phyloP scores from a whole-genome alignment of 257 asterid species.

The Jacaranda mimosifolia region DNA sequence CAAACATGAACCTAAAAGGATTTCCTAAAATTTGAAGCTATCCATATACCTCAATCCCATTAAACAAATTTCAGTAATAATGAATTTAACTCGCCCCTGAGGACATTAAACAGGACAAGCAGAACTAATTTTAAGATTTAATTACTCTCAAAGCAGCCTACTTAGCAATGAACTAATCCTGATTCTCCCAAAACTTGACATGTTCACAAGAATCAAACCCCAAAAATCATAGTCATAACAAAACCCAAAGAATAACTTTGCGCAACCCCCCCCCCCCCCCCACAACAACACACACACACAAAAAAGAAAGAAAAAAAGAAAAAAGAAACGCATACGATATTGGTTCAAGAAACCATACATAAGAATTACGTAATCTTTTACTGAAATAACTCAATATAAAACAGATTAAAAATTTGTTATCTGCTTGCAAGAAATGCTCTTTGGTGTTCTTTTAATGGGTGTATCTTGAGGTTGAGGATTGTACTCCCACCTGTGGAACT shows the following conservation, averaged over 20 bases:
- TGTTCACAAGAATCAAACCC: conserved; percentile 2
- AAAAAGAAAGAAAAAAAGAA: neutral
- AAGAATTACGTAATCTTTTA: neutral
- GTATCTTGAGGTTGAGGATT: neutral
- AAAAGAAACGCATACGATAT: neutral
- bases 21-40: conserved; percentile 2
- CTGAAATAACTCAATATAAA: conserved; percentile 13
- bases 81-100: conserved; percentile 14
- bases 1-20: conserved; percentile 7
- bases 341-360: neutral
- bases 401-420: neutral
- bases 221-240: neutral
- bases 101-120: conserved; percentile 15
- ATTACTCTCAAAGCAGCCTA: conserved; percentile 12
- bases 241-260: conserved; percentile 10
- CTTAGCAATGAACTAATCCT: neutral
- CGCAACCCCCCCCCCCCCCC: too few relatives aligned
- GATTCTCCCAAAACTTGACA: neutral
- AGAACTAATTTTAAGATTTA: neutral
- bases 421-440: neutral
- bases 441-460: neutral
- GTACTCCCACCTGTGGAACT: conserved; percentile 4
- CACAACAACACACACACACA: too few relatives aligned
- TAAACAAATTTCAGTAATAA: conserved; percentile 13
- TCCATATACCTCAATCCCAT: conserved; percentile 26